These are phyloP conservation scores for Peniophora sp. DNA, from an alignment of 1,284 basidiomycete genomes.

Conservation along the genomic window DNA sequence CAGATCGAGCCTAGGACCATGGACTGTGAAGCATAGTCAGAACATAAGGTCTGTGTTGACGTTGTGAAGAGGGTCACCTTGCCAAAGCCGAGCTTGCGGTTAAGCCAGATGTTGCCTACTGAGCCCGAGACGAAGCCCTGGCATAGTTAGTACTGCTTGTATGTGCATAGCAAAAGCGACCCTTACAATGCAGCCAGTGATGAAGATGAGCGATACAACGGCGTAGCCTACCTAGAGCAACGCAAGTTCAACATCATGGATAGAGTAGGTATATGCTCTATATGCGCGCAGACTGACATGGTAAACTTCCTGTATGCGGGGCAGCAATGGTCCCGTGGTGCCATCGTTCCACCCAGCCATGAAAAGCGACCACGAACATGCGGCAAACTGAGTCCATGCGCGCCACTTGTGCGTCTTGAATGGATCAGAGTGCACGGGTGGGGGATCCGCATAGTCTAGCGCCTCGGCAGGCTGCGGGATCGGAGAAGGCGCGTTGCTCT, in stretches of 20 bases:
- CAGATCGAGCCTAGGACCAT: conserved; percentile 22
- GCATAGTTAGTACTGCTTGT: neutral
- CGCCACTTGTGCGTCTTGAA: neutral
- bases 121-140: conserved; percentile 43
- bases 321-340: conserved; percentile 51
- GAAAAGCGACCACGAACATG: conserved; percentile 33
- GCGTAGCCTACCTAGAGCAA: conserved; percentile 28
- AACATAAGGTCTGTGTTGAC: neutral
- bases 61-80: conserved; percentile 27
- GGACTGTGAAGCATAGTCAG: conserved; percentile 11
- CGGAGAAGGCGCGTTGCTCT: too few species aligned
- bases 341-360: conserved; percentile 57
- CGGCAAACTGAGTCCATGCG: conserved; percentile 26
- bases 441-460: neutral
- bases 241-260: conserved; percentile 1
- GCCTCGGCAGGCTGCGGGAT: too few species aligned
- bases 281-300: conserved; percentile 21
- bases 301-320: conserved; percentile 47
- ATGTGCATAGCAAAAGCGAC: neutral
- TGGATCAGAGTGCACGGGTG: neutral
- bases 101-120: conserved; percentile 38
- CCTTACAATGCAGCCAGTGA: conserved; percentile 33
- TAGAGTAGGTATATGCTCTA: neutral
- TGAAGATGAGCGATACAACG: conserved; percentile 49
- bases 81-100: conserved; percentile 48